phyloP scores from a whole-genome alignment of 352 stramenopile species.

The Globisporangium paddicum region DNA sequence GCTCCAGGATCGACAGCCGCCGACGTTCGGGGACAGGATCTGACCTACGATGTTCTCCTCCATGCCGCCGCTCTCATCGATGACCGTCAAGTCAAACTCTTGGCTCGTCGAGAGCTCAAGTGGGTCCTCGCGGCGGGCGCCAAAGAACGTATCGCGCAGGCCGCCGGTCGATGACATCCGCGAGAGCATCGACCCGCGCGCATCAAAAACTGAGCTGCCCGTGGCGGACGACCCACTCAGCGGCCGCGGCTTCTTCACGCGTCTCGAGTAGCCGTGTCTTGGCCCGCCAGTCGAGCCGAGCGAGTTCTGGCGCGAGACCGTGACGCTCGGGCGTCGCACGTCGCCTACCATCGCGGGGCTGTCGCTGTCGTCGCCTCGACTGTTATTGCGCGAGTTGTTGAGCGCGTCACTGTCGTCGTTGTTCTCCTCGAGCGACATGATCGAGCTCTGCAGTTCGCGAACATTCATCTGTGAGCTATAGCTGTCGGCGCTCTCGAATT shows the following conservation, averaged over 20 bases:
- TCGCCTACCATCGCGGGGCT: neutral
- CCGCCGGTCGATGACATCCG: conserved; percentile 32
- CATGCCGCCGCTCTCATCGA: conserved; percentile 66
- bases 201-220: conserved; percentile 24
- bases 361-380: neutral
- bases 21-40: conserved; percentile 44
- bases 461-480: neutral
- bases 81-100: conserved; percentile 73
- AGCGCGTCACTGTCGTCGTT: neutral
- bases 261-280: conserved; percentile 4
- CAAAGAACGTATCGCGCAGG: conserved; percentile 68
- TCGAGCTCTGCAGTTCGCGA: neutral
- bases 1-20: conserved; percentile 40
- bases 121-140: conserved; percentile 31
- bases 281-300: conserved; percentile 1
- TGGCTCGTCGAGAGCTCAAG: conserved; percentile 58
- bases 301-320: conserved; percentile 11
- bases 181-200: conserved; percentile 30
- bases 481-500: neutral
- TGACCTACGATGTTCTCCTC: conserved; percentile 47
- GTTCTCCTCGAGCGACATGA: neutral
- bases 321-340: conserved; percentile 5
- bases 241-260: conserved; percentile 23
- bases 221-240: conserved; percentile 34
- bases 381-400: neutral